Evolutionary conservation across 2,329 filamentous ascomycete species (phyloP).

Genomic region (Colletotrichum tropicicola): DNA sequence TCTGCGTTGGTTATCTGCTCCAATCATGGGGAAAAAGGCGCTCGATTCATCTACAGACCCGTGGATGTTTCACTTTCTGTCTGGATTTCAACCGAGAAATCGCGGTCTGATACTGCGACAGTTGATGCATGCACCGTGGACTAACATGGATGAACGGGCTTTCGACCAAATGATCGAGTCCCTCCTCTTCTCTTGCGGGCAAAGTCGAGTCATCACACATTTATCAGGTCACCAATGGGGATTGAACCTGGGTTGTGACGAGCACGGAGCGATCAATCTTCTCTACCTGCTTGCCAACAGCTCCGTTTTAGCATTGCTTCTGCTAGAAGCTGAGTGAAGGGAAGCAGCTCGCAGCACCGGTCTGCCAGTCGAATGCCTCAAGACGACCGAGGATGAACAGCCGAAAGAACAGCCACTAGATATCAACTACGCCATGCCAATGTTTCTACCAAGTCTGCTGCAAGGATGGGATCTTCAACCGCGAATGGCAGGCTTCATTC

Average conservation of each 20-base stretch:
- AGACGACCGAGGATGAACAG: too few species aligned
- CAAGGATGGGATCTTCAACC: too few species aligned
- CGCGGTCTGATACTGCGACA: background rate
- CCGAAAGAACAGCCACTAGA: too few species aligned
- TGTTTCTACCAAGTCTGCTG: too few species aligned
- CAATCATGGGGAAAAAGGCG: too few species aligned
- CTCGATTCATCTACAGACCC: too few species aligned
- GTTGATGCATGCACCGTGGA: background rate
- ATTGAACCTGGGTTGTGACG: background rate
- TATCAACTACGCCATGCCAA: too few species aligned
- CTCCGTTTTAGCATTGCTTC: background rate
- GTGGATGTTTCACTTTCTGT: too few species aligned
- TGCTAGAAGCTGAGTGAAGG: background rate
- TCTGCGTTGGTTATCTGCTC: too few species aligned
- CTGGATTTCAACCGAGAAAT: background rate
- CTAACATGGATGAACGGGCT: background rate
- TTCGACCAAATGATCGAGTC: background rate
- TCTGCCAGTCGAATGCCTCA: background rate
- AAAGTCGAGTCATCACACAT: background rate
- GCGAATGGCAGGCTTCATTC: too few species aligned
- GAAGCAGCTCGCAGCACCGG: background rate
- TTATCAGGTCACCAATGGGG: background rate
- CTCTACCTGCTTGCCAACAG: background rate
- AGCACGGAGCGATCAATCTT: background rate
- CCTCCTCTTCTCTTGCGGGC: background rate